Conservation (phyloP, 345 rosid genomes). For the Eucalyptus virginea region DNA sequence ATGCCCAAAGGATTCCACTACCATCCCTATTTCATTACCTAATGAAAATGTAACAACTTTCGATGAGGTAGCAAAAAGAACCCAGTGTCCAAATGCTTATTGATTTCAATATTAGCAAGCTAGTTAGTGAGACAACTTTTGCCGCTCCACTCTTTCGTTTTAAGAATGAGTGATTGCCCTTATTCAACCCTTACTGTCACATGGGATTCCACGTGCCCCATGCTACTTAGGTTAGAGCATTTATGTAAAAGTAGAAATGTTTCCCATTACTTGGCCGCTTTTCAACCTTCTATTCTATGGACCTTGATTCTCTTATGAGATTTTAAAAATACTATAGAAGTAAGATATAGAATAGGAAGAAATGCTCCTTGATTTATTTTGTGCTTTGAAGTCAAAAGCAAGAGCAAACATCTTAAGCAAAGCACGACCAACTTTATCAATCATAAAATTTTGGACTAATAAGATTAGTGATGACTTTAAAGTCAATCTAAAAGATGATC, state of each 20-base stretch:
- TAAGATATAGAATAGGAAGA: too few species aligned
- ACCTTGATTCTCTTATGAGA: too few species aligned
- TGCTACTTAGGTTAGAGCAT: too few species aligned
- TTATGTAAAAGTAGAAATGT: too few species aligned
- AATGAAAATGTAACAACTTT: neutral
- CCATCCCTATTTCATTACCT: neutral
- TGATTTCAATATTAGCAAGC: neutral
- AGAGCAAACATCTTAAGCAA: neutral
- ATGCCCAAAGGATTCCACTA: neutral
- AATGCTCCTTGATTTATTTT: neutral
- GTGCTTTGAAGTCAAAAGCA: neutral
- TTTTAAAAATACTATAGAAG: too few species aligned
- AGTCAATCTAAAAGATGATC: neutral
- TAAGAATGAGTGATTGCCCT: neutral
- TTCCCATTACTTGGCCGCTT: too few species aligned
- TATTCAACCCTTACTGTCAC: fast-evolving
- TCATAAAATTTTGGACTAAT: neutral
- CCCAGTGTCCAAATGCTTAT: neutral
- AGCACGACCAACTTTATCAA: neutral
- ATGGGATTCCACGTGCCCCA: too few species aligned
- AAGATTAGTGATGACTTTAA: neutral
- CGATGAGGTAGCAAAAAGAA: neutral
- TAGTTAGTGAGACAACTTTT: fast-evolving
- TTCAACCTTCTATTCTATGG: too few species aligned
- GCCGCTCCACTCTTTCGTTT: neutral